Evolutionary conservation across 805 yeast species (phyloP).

Genomic region (Jamesozyma gamospora): DNA sequence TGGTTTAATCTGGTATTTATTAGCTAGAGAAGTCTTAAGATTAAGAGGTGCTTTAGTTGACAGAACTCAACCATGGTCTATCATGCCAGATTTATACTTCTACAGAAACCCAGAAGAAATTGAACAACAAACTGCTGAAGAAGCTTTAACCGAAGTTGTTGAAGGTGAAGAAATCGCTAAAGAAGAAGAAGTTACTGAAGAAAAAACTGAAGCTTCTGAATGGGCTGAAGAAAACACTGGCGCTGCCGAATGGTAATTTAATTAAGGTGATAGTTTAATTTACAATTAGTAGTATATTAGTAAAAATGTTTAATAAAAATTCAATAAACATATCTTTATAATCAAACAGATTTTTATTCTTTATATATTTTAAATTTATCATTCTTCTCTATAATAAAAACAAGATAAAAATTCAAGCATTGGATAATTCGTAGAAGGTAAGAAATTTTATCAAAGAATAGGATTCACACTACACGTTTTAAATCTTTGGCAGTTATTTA

Average conservation of each 20-base stretch:
- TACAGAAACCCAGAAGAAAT: constrained; percentile 99
- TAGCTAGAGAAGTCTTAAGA: constrained; percentile 98
- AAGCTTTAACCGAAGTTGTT: constrained; percentile 60
- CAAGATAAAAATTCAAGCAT: too few relatives aligned
- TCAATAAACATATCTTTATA: constrained; percentile 1
- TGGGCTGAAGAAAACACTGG: constrained; percentile 43
- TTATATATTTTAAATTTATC: constrained; percentile 1
- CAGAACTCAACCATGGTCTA: constrained; percentile 96
- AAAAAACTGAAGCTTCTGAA: constrained; percentile 52
- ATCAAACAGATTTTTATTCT: not conserved
- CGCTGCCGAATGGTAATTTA: constrained; percentile 25
- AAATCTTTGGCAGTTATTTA: too few relatives aligned
- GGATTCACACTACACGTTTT: too few relatives aligned
- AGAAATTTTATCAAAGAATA: too few relatives aligned
- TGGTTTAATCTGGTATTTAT: constrained; percentile 99
- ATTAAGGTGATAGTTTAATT: constrained; percentile 3
- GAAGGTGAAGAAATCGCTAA: constrained; percentile 51
- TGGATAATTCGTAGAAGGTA: too few relatives aligned
- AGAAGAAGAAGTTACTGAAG: constrained; percentile 67
- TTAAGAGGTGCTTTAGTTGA: constrained; percentile 94
- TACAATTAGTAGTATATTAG: constrained; percentile 14
- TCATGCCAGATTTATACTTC: constrained; percentile 99
- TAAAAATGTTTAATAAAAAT: constrained; percentile 4
- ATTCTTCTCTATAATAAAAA: not conserved
- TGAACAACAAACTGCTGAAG: constrained; percentile 65